Base-by-base conservation (phyloP, 192 early-diverging fungal genomes). In the Mortierella antarctica region DNA sequence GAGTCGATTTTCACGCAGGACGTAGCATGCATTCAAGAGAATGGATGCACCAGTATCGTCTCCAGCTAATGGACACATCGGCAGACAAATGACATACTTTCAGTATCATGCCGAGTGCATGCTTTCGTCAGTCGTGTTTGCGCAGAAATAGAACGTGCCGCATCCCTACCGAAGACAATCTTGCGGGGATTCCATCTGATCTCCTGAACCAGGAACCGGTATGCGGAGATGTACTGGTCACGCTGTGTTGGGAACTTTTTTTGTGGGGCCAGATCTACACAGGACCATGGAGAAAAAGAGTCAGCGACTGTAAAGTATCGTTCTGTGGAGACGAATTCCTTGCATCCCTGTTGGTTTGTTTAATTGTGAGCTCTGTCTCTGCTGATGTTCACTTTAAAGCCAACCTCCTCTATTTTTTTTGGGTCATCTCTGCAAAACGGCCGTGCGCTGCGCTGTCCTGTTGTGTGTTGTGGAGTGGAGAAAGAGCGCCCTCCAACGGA, bases 171-270 rank as follows among this genome's bases (percentile, higher is more conserved):
- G 62, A 79, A 79, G 59, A 79, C 71, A 48, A 79, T 79, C 65
- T 79, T 79, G 42, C 76, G 69, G 10, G 76, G 76, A 21, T 79
- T 79, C 76, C 76, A 79, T 20, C 49, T 59, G 64, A 79, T 79
- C 55, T 79, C 76, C 9, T 79, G 46, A 18, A 79, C 69, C 57
- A 79, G 55, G 67, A 79, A 79, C 6, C 76, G 69, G 44, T 79
- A 79, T 1, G 76, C 76, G 40, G 69, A 79, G 41, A 79, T 17
- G 53, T 55, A 79, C 53, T 79, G 76, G 45, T 79, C 76, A 44
- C 76, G 49, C 47, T 79, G 76, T 49, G 57, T 45, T 0, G 76
- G 76, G 48, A 79, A 79, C 69, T 79, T 79, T 71, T 79, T 79
- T 31, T 71, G 62, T 17, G 76, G 76, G 14, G 76, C 76, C 42